Conservation (phyloP, 2,329 filamentous ascomycete genomes). For the Knufia fluminis region DNA sequence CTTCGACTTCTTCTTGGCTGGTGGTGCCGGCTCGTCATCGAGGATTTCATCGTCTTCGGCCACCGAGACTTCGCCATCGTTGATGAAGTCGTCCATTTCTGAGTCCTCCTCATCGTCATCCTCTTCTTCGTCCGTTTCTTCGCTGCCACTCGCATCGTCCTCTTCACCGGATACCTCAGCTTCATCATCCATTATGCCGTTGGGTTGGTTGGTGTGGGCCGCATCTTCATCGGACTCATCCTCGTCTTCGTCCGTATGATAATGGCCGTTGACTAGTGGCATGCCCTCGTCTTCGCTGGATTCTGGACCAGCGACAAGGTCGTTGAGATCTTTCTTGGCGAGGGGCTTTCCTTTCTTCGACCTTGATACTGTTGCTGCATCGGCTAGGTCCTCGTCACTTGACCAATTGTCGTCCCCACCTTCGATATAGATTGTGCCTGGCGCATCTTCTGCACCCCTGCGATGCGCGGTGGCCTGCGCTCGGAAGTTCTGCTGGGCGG, state of each 20-base stretch:
- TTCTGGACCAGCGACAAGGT: conserved; percentile 16
- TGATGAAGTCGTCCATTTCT: conserved; percentile 35
- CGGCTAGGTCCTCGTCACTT: conserved; percentile 31
- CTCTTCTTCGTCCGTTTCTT: conserved; percentile 13
- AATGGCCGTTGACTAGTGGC: conserved; percentile 45
- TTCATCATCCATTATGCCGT: conserved; percentile 23
- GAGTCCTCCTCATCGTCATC: conserved; percentile 36
- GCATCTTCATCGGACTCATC: conserved; percentile 44
- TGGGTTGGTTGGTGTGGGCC: conserved; percentile 30
- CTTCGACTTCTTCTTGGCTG: conserved; percentile 12
- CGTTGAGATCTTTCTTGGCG: conserved; percentile 26
- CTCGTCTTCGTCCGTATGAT: conserved; percentile 39
- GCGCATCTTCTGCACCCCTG: conserved; percentile 53
- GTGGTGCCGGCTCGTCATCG: conserved; percentile 44
- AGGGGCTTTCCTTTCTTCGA: conserved; percentile 18
- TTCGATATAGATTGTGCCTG: conserved; percentile 63
- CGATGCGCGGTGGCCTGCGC: conserved; percentile 51
- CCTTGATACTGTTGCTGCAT: conserved; percentile 15
- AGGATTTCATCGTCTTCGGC: conserved; percentile 38
- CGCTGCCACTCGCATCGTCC: conserved; percentile 21
- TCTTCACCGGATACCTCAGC: conserved; percentile 23
- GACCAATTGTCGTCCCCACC: conserved; percentile 49
- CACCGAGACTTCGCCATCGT: conserved; percentile 36
- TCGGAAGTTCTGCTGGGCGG: conserved; percentile 76
- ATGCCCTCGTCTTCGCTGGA: conserved; percentile 51